These are phyloP conservation scores for Linum trigynum DNA, from an alignment of 345 rosid genomes.

Conservation along the genomic window DNA sequence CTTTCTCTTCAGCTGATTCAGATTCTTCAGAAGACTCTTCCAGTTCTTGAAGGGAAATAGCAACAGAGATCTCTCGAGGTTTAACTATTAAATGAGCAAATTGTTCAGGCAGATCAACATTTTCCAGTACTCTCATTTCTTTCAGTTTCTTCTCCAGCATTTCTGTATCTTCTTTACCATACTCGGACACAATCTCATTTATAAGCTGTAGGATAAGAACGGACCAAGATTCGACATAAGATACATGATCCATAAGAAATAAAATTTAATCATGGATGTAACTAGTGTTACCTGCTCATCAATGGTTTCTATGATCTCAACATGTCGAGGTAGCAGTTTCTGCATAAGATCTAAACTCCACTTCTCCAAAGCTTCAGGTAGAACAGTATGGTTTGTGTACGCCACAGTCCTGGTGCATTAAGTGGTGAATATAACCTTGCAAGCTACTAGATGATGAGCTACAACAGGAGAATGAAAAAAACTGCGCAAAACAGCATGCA, in stretches of 20 bases:
- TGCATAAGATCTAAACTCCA: conserved; percentile 82
- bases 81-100: conserved; percentile 55
- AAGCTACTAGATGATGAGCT: no score
- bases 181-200: conserved; percentile 47
- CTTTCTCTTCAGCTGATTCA: conserved; percentile 16
- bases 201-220: conserved; percentile 39
- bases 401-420: conserved; percentile 52
- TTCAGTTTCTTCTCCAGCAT: conserved; percentile 50
- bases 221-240: conserved; percentile 12
- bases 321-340: conserved; percentile 66
- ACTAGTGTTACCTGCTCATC: conserved; percentile 57
- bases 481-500: not conserved
- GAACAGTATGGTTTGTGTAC: conserved; percentile 77
- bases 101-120: conserved; percentile 56
- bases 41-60: conserved; percentile 20
- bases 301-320: conserved; percentile 70
- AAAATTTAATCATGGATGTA: conserved; percentile 2
- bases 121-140: conserved; percentile 73
- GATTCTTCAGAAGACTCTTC: conserved; percentile 22
- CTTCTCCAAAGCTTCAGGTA: conserved; percentile 84
- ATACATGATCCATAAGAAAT: not conserved
- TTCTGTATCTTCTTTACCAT: conserved; percentile 41
- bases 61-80: conserved; percentile 28
- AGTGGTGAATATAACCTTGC: not conserved
- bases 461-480: not conserved